Evolutionary conservation across 352 stramenopile genomes (phyloP), one percentile per base, ranked within the genome.

Genomic region (Globisporangium radiosum): DNA sequence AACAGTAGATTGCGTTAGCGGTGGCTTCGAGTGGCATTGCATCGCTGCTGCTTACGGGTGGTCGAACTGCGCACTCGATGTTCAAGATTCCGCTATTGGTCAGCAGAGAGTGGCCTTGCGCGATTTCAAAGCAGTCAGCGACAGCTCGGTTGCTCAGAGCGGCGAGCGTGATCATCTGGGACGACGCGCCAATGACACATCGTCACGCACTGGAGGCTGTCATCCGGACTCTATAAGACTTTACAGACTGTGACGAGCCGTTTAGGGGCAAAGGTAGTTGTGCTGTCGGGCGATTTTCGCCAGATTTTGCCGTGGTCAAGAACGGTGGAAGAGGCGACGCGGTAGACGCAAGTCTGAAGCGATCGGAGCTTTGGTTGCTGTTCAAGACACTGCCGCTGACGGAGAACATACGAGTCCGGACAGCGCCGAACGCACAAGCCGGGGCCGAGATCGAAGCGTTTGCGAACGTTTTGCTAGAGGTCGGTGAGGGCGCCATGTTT

Each of bases 1-100:
- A 63, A 6, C 49, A 63, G 8, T 42, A 53, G 19, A 70, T 71
- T 10, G 66, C 55, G 0, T 53, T 78, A 5, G 66, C 66, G 0
- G 64, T 68, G 1, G 68, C 73, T 7, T 69, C 68, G 4, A 71
- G 68, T 36, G 60, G 74, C 1, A 73, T 78, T 51, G 59, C 69
- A 1, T 66, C 69, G 1, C 37, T 59, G 5, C 43, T 81, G 10
- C 54, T 81, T 1, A 59, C 44, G 5, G 66, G 66, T 7, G 73
- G 68, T 1, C 47, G 64, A 4, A 81, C 68, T 0, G 70, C 70
- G 0, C 62, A 75, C 37, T 78, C 62, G 1, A 69, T 49, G 17
- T 77, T 83, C 25, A 57, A 62, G 17, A 70, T 73, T 53, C 65
- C 64, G 2, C 51, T 75, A 1, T 56, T 60, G 7, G 8, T 72